Base-by-base conservation (phyloP, 768 basidiomycete species). In the Mrakia blollopis region DNA sequence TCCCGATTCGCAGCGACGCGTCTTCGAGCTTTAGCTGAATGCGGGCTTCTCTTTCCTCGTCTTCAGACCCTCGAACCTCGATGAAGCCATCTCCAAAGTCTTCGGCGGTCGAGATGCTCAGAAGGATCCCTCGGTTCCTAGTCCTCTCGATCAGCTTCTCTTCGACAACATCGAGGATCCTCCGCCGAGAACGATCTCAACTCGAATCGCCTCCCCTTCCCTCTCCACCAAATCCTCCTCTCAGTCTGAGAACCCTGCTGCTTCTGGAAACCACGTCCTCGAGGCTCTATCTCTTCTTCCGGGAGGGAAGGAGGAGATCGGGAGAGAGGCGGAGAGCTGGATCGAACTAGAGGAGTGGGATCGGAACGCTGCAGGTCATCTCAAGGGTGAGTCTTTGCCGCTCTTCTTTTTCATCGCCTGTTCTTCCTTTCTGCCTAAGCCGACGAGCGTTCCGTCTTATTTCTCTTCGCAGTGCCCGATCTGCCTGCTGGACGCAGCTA, bases 311-410 rank as follows among this genome's bases (percentile, higher is more conserved):
- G 65, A 68, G 21, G 65, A 68, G 65, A 44, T 68, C 35, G 65
- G 65, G 6, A 39, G 13, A 39, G 37, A 37, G 1, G 65, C 35
- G 39, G 65, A 68, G 65, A 68, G 65, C 37, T 68, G 65, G 65
- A 68, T 68, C 25, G 65, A 68, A 39, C 35, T 39, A 21, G 65
- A 68, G 37, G 25, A 39, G 35, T 68, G 65, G 65, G 65, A 68
- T n/a, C 35, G 44, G 39, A 39, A 39, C 37, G 65, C 18, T 10
- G 65, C 35, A 3, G 25, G 44, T 39, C 35, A 68, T 39, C 39
- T 35, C 23, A 23, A 39, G 25, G 65, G 65, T 68, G 0, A n/a
- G 65, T 37, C 35, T 10, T n/a, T n/a, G n/a, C n/a, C 25, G 37
- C 10, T 44, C 44, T 44, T 44, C 39, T 9, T 9, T 21, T 23